These are phyloP conservation scores for Isochrysis galbana DNA, from an alignment of 78 protist species.

Conservation along the genomic window DNA sequence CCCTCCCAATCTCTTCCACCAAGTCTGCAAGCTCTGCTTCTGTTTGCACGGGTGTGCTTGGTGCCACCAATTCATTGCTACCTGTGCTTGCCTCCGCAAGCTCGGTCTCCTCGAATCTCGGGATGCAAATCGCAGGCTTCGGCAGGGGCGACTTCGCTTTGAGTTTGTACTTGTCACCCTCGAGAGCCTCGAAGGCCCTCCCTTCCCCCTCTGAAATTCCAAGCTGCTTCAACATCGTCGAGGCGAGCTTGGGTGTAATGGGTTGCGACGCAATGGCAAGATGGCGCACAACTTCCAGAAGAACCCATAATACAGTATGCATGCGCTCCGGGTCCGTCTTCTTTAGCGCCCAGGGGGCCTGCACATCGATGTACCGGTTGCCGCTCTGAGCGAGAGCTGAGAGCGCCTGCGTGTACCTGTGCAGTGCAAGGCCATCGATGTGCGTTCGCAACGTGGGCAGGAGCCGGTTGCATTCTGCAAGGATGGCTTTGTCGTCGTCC, in stretches of 20 bases:
- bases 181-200: neutral
- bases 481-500: neutral
- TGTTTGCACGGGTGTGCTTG: neutral
- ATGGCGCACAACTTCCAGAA: neutral
- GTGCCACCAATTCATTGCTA: neutral
- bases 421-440: neutral
- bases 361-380: constrained; percentile 32
- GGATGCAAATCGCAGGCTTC: neutral
- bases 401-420: neutral
- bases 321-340: constrained; percentile 29
- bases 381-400: neutral
- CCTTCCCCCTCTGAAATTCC: neutral
- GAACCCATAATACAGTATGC: neutral
- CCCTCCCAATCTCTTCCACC: neutral
- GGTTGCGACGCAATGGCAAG: neutral
- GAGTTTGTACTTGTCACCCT: neutral
- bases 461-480: neutral
- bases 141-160: neutral
- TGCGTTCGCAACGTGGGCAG: neutral
- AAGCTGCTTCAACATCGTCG: neutral
- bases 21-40: neutral
- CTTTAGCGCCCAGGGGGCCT: constrained; percentile 38
- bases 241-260: neutral
- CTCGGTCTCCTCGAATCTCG: neutral
- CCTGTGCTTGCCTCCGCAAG: neutral